These are phyloP conservation scores for Microdochium trichocladiopsis DNA, from an alignment of 2,329 filamentous ascomycete species.

Conservation along the genomic window DNA sequence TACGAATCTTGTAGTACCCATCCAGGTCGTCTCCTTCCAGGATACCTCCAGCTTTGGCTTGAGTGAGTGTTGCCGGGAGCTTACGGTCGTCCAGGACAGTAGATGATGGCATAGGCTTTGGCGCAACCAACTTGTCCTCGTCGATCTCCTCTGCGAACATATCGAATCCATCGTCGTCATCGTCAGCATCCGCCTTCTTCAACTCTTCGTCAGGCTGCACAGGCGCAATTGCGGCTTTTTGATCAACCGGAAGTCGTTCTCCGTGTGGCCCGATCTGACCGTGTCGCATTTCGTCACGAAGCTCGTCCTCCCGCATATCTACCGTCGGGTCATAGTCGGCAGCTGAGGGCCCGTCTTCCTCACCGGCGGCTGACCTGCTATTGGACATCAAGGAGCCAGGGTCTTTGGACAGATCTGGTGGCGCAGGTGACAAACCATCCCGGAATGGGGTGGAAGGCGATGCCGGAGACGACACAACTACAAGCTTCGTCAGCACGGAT, in stretches of 20 bases:
- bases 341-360: constrained; percentile 64
- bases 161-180: constrained; percentile 67
- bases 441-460: constrained; percentile 35
- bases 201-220: constrained; percentile 26
- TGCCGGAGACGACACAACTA: constrained; percentile 25
- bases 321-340: constrained; percentile 72
- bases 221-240: constrained; percentile 21
- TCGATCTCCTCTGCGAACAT: constrained; percentile 86
- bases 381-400: constrained; percentile 59
- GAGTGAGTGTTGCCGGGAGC: constrained; percentile 37
- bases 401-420: constrained; percentile 59
- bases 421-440: constrained; percentile 48
- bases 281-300: constrained; percentile 50
- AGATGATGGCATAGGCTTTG: constrained; percentile 31
- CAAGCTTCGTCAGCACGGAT: constrained; percentile 8
- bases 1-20: constrained; percentile 92
- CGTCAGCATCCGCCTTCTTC: constrained; percentile 38
- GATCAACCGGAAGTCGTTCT: constrained; percentile 40
- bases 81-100: constrained; percentile 33
- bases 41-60: constrained; percentile 61
- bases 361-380: constrained; percentile 31
- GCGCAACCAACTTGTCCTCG: constrained; percentile 56
- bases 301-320: constrained; percentile 68
- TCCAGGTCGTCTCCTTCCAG: constrained; percentile 92
- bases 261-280: constrained; percentile 46